phyloP scores from a whole-genome alignment of 495 filamentous ascomycete species.

The Penicillium chermesinum region DNA sequence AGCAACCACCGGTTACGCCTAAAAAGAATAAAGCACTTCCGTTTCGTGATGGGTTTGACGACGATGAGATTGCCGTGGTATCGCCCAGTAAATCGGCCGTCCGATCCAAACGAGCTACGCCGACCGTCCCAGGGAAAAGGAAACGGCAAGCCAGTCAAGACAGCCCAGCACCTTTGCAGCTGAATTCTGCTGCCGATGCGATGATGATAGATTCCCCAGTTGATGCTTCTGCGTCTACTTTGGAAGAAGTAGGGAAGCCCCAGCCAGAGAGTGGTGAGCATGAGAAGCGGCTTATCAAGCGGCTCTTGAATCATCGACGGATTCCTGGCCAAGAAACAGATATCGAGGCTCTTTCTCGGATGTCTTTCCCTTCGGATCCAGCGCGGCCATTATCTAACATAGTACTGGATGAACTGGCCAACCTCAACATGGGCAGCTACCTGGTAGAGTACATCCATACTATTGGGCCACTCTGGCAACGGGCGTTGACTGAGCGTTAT shows the following conservation, averaged over 20 bases:
- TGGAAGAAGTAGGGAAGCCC: slow-evolving; percentile 7
- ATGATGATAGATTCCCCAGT: slow-evolving; percentile 19
- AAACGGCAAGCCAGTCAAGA: slow-evolving; percentile 54
- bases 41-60: slow-evolving; percentile 67
- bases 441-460: slow-evolving; percentile 48
- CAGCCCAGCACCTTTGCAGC: slow-evolving; percentile 49
- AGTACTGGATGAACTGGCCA: slow-evolving; percentile 49
- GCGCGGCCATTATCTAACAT: slow-evolving; percentile 50
- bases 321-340: slow-evolving; percentile 44
- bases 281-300: slow-evolving; percentile 47
- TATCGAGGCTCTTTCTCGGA: slow-evolving; percentile 47
- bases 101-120: slow-evolving; percentile 50
- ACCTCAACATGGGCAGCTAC: slow-evolving; percentile 40
- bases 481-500: slow-evolving; percentile 55
- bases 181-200: slow-evolving; percentile 39
- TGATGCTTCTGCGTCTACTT: slow-evolving; percentile 18
- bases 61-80: slow-evolving; percentile 57
- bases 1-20: slow-evolving; percentile 49
- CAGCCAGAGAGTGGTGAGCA: slow-evolving; percentile 1
- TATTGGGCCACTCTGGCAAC: slow-evolving; percentile 56
- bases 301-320: slow-evolving; percentile 53
- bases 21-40: slow-evolving; percentile 51
- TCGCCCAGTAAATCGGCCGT: slow-evolving; percentile 52
- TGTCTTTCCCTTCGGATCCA: slow-evolving; percentile 52
- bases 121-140: slow-evolving; percentile 56